Percentiles rank a stretch among this genome's conserved stretches.
Conservation (phyloP, 2,329 filamentous ascomycete species). For the Diaporthe sp. region DNA sequence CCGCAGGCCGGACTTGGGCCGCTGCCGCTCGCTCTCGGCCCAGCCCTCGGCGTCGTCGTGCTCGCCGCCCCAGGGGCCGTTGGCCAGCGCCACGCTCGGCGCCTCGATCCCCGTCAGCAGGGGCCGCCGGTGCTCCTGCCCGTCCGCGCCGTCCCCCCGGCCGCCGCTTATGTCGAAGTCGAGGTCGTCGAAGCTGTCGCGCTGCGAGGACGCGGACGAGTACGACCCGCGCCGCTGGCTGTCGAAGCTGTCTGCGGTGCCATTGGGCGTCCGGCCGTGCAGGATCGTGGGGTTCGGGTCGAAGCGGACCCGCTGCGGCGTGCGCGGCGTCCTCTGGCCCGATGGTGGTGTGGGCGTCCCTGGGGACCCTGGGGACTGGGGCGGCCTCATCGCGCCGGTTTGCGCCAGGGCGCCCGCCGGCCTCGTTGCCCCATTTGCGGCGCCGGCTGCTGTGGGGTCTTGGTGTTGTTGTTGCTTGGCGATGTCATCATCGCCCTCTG, state of each 20-base stretch:
- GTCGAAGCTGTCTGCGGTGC: constrained; percentile 33
- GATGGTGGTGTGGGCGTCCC: constrained; percentile 2
- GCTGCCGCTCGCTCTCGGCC: constrained; percentile 64
- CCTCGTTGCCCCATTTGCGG: constrained; percentile 8
- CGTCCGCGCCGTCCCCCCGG: constrained; percentile 51
- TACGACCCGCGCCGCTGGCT: constrained; percentile 20
- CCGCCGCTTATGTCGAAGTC: constrained; percentile 45
- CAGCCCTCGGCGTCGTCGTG: constrained; percentile 54
- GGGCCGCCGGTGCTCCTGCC: constrained; percentile 68
- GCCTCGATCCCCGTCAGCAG: constrained; percentile 86
- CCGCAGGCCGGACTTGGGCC: constrained; percentile 86
- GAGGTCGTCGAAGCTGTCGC: constrained; percentile 43
- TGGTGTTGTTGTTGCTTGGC: constrained; percentile 18
- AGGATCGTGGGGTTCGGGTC: constrained; percentile 63
- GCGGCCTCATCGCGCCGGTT: constrained; percentile 31
- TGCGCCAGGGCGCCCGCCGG: constrained; percentile 18
- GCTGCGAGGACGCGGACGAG: constrained; percentile 29
- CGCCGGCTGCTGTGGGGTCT: constrained; percentile 29
- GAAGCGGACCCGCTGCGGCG: constrained; percentile 78
- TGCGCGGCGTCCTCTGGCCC: constrained; percentile 62
- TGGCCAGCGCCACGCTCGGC: constrained; percentile 77
- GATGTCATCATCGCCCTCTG: constrained; percentile 32
- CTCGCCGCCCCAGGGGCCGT: constrained; percentile 54
- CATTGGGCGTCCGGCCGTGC: constrained; percentile 34
- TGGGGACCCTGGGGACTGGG: constrained; percentile 3